Conservation (phyloP, 2,329 filamentous ascomycete species). For the Calonectria montana region DNA sequence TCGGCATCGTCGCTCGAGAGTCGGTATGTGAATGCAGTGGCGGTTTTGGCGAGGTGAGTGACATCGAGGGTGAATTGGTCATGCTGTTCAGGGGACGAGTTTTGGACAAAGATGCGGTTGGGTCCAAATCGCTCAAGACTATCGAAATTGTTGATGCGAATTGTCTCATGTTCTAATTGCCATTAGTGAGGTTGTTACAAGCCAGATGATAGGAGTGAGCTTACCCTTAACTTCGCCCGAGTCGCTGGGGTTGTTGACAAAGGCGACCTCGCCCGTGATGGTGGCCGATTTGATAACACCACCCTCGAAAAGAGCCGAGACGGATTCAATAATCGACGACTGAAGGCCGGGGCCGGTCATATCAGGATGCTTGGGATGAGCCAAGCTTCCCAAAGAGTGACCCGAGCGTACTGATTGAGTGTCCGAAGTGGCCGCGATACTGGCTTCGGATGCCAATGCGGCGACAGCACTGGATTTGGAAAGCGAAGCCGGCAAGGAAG, state of each 20-base stretch:
- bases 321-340: conserved; percentile 89
- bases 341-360: conserved; percentile 83
- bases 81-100: conserved; percentile 70
- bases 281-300: conserved; percentile 77
- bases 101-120: conserved; percentile 89
- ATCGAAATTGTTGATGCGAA: conserved; percentile 89
- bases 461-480: conserved; percentile 57
- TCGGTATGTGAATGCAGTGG: conserved; percentile 93
- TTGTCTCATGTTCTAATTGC: conserved; percentile 67
- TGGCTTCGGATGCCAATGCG: conserved; percentile 71
- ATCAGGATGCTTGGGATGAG: conserved; percentile 83
- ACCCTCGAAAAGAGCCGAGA: conserved; percentile 86
- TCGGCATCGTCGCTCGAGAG: conserved; percentile 76
- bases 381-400: conserved; percentile 78
- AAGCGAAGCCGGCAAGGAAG: conserved; percentile 34
- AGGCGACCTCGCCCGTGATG: conserved; percentile 88
- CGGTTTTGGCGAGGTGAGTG: conserved; percentile 76
- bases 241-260: conserved; percentile 77
- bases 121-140: conserved; percentile 92
- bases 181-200: conserved; percentile 11
- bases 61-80: conserved; percentile 86
- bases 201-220: conserved; percentile 39
- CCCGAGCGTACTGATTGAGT: conserved; percentile 92
- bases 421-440: conserved; percentile 75
- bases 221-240: conserved; percentile 60